Conservation (phyloP, 768 basidiomycete genomes). For the Tricholoma flavovirens region DNA sequence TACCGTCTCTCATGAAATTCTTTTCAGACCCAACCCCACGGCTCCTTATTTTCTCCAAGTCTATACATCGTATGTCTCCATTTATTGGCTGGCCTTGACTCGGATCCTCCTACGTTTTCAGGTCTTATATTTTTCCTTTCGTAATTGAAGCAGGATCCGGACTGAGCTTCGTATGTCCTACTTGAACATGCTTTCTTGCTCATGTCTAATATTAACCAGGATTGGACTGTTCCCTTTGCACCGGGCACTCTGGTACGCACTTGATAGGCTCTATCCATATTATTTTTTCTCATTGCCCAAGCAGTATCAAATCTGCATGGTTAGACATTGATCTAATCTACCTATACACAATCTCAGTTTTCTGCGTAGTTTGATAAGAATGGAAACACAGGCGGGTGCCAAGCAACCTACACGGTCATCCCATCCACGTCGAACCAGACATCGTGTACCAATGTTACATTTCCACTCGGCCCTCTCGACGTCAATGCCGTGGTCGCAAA, state of each 20-base stretch:
- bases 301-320: constrained; percentile 68
- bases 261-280: background rate
- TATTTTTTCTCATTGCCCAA: background rate
- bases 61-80: constrained; percentile 48
- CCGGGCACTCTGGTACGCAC: constrained; percentile 48
- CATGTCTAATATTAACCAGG: constrained; percentile 25
- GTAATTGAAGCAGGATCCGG: constrained; percentile 42
- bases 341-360: background rate
- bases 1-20: constrained; percentile 5
- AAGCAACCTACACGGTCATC: constrained; percentile 52
- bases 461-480: constrained; percentile 35
- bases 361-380: constrained; percentile 45
- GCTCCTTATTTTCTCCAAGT: constrained; percentile 58
- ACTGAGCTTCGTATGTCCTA: constrained; percentile 39
- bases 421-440: constrained; percentile 30
- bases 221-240: constrained; percentile 53
- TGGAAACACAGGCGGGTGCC: constrained; percentile 58
- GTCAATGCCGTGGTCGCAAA: constrained; percentile 37
- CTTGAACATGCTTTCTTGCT: background rate
- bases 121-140: constrained; percentile 47
- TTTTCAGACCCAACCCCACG: constrained; percentile 44
- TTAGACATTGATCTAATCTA: constrained; percentile 16
- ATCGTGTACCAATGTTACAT: constrained; percentile 47
- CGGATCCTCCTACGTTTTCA: constrained; percentile 16
- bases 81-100: background rate